A percentile compares a stretch with the other conserved stretches of the same genome.
These are phyloP conservation scores for Talaromyces nanjingensis DNA, from an alignment of 495 filamentous ascomycete genomes.

Conservation along the genomic window DNA sequence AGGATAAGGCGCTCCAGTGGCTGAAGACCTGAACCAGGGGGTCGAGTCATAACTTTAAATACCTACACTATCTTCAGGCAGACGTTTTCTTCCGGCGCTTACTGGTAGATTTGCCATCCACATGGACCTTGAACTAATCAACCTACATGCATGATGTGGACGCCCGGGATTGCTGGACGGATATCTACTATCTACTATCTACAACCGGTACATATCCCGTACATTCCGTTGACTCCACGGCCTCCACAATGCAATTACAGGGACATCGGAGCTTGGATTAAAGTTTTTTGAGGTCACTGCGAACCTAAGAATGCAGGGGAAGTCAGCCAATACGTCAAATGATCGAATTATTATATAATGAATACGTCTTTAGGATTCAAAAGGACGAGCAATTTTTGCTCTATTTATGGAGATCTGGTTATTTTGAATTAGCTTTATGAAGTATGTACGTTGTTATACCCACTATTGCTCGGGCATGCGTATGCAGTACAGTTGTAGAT, in stretches of 20 bases:
- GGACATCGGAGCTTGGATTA: neutral
- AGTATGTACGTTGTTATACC: neutral
- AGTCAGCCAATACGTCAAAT: neutral
- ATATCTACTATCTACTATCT: too few relatives aligned
- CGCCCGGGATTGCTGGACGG: too few relatives aligned
- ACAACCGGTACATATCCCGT: neutral
- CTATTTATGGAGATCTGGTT: neutral
- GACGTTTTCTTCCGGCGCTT: neutral
- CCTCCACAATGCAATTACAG: neutral
- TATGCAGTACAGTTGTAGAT: neutral
- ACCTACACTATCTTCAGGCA: neutral
- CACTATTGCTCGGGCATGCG: neutral
- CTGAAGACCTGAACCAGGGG: neutral
- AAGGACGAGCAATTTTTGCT: neutral
- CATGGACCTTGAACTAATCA: neutral
- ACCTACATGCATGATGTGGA: neutral
- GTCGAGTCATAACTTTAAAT: neutral
- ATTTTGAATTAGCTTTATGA: neutral
- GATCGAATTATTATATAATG: neutral
- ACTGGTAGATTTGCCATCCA: neutral
- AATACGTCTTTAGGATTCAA: neutral
- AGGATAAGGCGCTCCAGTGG: neutral
- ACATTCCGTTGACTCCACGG: neutral
- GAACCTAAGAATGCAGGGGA: neutral
- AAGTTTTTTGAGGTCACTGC: neutral